These are phyloP conservation scores for Cryphonectria radicalis DNA, from an alignment of 2,329 filamentous ascomycete species.

Conservation along the genomic window DNA sequence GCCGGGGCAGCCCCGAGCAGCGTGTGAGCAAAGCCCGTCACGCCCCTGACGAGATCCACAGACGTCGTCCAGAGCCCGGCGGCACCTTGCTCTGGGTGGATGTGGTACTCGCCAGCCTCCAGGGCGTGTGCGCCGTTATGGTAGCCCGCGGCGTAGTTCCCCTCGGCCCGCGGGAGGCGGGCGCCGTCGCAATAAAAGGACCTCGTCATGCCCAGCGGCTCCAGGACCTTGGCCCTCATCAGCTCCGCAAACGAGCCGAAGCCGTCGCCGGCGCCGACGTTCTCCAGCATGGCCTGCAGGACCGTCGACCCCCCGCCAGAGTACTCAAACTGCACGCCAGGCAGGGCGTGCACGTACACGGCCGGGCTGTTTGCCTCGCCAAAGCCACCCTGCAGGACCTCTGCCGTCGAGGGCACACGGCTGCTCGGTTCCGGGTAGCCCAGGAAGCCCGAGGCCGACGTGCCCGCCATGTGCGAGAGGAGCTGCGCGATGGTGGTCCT, in stretches of 20 bases:
- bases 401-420: constrained; percentile 10
- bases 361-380: constrained; percentile 23
- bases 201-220: constrained; percentile 21
- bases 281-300: constrained; percentile 26
- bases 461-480: constrained; percentile 22
- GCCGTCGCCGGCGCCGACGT: constrained; percentile 1
- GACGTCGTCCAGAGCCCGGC: constrained; percentile 26
- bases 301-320: constrained; percentile 24
- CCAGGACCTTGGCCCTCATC: constrained; percentile 23
- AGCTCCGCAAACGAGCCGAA: constrained; percentile 14
- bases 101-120: constrained; percentile 18
- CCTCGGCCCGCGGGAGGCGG: constrained; percentile 10
- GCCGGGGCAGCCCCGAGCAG: constrained; percentile 14
- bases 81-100: constrained; percentile 25
- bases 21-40: constrained; percentile 20
- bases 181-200: constrained; percentile 22
- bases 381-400: constrained; percentile 18
- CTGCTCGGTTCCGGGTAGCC: constrained; percentile 18
- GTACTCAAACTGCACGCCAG: constrained; percentile 18
- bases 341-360: constrained; percentile 12
- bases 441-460: constrained; percentile 15
- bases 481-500: constrained; percentile 24
- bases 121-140: constrained; percentile 18
- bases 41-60: constrained; percentile 19
- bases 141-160: constrained; percentile 22